Evolutionary conservation across 176 grass and related monocot species (phyloP).

Genomic region (Phragmites australis): DNA sequence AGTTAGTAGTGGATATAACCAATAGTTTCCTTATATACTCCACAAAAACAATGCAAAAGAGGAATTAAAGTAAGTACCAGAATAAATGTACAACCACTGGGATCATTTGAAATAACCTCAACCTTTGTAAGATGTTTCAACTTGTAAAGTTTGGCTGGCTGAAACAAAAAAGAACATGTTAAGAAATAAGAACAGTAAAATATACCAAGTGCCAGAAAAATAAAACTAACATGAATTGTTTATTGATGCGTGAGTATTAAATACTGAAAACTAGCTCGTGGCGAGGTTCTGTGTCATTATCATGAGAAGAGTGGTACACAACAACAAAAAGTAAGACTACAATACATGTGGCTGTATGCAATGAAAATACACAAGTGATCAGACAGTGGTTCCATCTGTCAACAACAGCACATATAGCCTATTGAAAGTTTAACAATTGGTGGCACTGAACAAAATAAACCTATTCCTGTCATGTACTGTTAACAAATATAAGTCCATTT

Average conservation of each 20-base stretch:
- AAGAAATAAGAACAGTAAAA: constrained; percentile 7
- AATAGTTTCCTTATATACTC: constrained; percentile 26
- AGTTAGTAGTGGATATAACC: constrained; percentile 35
- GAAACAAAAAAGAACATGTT: constrained; percentile 30
- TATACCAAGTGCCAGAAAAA: background rate
- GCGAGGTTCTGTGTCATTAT: background rate
- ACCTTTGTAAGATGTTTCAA: constrained; percentile 96
- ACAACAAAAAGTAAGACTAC: constrained; percentile 36
- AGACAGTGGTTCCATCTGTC: background rate
- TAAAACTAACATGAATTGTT: background rate
- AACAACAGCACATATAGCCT: constrained; percentile 11
- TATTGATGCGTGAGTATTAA: background rate
- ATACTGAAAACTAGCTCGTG: constrained; percentile 10
- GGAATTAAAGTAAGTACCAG: constrained; percentile 63
- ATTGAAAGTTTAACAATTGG: constrained; percentile 31
- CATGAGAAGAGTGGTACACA: constrained; percentile 4
- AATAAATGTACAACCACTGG: constrained; percentile 96
- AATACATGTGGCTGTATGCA: constrained; percentile 6
- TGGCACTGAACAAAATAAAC: constrained; percentile 4
- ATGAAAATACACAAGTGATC: constrained; percentile 29
- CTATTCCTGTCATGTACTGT: background rate
- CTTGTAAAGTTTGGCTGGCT: constrained; percentile 96
- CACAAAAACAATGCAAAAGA: constrained; percentile 36
- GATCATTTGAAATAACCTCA: constrained; percentile 96
- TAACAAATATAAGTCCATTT: no score